Conservation (phyloP, 228 moss, liverwort and hornwort genomes). For the Sphagnum fallax region DNA sequence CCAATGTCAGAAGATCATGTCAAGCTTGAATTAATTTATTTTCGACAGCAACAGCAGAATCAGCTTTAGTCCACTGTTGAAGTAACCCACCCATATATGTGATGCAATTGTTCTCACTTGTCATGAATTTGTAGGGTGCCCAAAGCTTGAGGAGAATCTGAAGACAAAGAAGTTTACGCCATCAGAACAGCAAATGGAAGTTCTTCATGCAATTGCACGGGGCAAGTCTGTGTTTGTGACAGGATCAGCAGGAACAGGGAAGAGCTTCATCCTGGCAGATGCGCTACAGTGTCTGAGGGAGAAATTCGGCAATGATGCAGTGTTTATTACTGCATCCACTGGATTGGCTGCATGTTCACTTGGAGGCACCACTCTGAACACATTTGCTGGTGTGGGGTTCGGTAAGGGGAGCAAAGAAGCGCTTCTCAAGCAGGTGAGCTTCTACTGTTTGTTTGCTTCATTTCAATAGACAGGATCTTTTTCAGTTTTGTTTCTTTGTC, state of each 20-base stretch:
- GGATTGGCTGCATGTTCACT: conserved; percentile 85
- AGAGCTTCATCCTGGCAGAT: conserved; percentile 69
- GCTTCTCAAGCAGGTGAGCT: conserved; percentile 43
- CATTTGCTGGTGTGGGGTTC: conserved; percentile 75
- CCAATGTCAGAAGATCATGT: background rate
- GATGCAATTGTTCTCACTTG: background rate
- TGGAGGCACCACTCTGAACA: conserved; percentile 79
- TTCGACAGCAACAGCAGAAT: too few relatives aligned
- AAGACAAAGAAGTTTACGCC: conserved; percentile 10
- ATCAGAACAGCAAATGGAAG: conserved; percentile 59
- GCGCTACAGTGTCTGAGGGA: conserved; percentile 49
- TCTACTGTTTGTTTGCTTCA: background rate
- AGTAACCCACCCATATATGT: background rate
- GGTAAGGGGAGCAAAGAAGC: conserved; percentile 46
- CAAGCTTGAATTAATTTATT: too few relatives aligned
- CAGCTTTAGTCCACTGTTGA: too few relatives aligned
- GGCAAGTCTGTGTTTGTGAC: conserved; percentile 74
- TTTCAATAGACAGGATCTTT: too few relatives aligned
- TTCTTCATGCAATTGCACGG: conserved; percentile 53
- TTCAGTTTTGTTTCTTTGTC: too few relatives aligned
- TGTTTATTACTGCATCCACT: conserved; percentile 86
- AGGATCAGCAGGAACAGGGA: conserved; percentile 84
- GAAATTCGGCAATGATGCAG: conserved; percentile 44
- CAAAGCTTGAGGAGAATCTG: conserved; percentile 10
- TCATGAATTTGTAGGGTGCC: conserved; percentile 1